Percentiles rank a stretch among this genome's conserved stretches.
Conservation (phyloP, 768 basidiomycete genomes). For the Russula vinacea region DNA sequence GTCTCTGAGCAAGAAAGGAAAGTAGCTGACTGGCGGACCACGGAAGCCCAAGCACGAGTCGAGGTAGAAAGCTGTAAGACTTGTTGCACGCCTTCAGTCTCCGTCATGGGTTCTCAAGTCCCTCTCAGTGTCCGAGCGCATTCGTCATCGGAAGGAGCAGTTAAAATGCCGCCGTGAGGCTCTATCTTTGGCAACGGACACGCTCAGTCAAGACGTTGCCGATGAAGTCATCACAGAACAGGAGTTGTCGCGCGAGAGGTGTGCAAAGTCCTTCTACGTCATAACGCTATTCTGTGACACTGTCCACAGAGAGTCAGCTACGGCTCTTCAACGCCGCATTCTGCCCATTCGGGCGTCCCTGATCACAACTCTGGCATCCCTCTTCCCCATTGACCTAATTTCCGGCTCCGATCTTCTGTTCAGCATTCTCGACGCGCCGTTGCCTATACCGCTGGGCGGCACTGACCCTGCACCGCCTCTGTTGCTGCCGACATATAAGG, state of each 20-base stretch:
- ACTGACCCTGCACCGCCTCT: constrained; percentile 85
- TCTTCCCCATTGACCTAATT: constrained; percentile 88
- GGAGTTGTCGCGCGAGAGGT: constrained; percentile 38
- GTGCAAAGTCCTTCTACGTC: constrained; percentile 16
- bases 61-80: constrained; percentile 43
- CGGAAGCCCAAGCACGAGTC: constrained; percentile 33
- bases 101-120: constrained; percentile 18
- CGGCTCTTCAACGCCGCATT: constrained; percentile 49
- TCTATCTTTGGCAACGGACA: constrained; percentile 45
- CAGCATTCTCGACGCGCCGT: constrained; percentile 80
- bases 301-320: constrained; percentile 46
- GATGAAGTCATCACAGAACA: constrained; percentile 29
- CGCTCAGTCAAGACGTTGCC: constrained; percentile 37
- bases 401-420: constrained; percentile 85
- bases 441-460: constrained; percentile 76
- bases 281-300: constrained; percentile 27
- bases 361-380: constrained; percentile 64
- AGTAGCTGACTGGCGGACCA: constrained; percentile 42
- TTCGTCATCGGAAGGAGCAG: constrained; percentile 45
- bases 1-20: constrained; percentile 60
- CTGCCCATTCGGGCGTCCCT: constrained; percentile 57
- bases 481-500: constrained; percentile 57
- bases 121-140: constrained; percentile 42
- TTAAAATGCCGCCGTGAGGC: constrained; percentile 47
- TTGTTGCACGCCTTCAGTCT: constrained; percentile 32